Conservation (phyloP, 2,329 filamentous ascomycete species). For the Neocucurbitaria cava region DNA sequence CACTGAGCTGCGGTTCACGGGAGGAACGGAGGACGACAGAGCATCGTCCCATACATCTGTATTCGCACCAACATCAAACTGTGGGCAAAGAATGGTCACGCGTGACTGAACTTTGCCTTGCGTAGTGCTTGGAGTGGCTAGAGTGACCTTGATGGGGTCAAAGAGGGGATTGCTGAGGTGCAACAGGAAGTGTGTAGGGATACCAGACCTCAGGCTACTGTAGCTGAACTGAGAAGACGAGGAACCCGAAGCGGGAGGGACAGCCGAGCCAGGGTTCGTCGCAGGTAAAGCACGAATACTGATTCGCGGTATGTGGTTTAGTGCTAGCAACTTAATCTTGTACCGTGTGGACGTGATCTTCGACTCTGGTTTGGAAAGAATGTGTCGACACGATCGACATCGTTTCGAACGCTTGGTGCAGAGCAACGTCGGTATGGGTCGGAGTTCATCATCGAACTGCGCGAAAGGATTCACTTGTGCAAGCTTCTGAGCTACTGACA, state of each 20-base stretch:
- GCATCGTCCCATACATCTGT: constrained; percentile 96
- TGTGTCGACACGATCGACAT: constrained; percentile 90
- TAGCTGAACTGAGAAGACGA: constrained; percentile 51
- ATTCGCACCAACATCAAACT: constrained; percentile 93
- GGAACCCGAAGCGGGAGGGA: constrained; percentile 29
- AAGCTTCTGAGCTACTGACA: constrained; percentile 60
- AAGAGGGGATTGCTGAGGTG: constrained; percentile 95
- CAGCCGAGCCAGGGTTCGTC: constrained; percentile 58
- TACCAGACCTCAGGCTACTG: constrained; percentile 56
- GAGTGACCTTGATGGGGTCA: constrained; percentile 83
- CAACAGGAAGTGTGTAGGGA: constrained; percentile 78
- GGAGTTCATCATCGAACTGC: constrained; percentile 75
- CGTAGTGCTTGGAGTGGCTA: constrained; percentile 73
- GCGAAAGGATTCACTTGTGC: constrained; percentile 59
- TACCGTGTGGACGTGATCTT: constrained; percentile 90
- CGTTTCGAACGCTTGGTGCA: constrained; percentile 94
- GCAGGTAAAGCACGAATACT: constrained; percentile 69
- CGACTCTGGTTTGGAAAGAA: constrained; percentile 90
- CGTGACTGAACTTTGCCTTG: constrained; percentile 57
- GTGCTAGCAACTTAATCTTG: constrained; percentile 87
- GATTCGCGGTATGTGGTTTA: constrained; percentile 84
- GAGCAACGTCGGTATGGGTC: constrained; percentile 81
- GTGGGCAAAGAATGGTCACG: constrained; percentile 91
- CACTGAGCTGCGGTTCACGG: constrained; percentile 38
- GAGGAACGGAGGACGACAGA: constrained; percentile 58